Base-by-base conservation (phyloP, 371 early-diverging fungal genomes). In the Apophysomyces trapeziformis region DNA sequence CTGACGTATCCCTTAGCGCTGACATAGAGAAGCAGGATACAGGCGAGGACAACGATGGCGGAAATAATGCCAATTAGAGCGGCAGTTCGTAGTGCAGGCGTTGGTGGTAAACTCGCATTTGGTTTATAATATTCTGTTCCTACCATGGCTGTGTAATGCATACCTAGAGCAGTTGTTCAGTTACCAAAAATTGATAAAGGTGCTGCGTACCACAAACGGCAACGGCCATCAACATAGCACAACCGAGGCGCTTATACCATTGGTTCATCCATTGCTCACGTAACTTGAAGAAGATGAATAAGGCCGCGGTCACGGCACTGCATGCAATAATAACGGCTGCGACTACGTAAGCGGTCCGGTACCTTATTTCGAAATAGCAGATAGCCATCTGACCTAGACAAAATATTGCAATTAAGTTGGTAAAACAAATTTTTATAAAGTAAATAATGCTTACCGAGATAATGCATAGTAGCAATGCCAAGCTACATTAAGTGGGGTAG, bases 221-320 rank as follows among this genome's bases (percentile, higher is more conserved):
- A 38, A 77, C 16, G 1, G 67, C 78, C 82, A 82, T 77, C 11
- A 82, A 38, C 59, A 77, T 65, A 6, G 82, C 74, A 45, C 76
- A 79, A 7, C 73, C 76, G 13, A 79, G 63, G 13, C 82, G 69
- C 56, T 77, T 82, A 59, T 82, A 82, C 82, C 82, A 82, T 56
- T 74, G 73, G 39, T 74, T 77, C 16, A 64, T 68, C 82, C 82
- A 79, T 56, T 76, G 68, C 38, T 79, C 79, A 8, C 82, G 72
- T 46, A 82, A 58, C 43, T 79, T 79, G 60, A 82, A 82, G 57
- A 82, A 82, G 21, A 82, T 77, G 26, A 57, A 71, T 7, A 82
- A 60, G 8, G 82, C 82, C 4, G 63, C 66, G 13, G 70, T 74
- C 4, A 73, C 74, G 18, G 79, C 79, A 16, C 39, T 60, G 41